Evolutionary conservation across 2,329 filamentous ascomycete species (phyloP), one percentile per base, ranked within the genome.

Genomic region (Helotiales sp.): DNA sequence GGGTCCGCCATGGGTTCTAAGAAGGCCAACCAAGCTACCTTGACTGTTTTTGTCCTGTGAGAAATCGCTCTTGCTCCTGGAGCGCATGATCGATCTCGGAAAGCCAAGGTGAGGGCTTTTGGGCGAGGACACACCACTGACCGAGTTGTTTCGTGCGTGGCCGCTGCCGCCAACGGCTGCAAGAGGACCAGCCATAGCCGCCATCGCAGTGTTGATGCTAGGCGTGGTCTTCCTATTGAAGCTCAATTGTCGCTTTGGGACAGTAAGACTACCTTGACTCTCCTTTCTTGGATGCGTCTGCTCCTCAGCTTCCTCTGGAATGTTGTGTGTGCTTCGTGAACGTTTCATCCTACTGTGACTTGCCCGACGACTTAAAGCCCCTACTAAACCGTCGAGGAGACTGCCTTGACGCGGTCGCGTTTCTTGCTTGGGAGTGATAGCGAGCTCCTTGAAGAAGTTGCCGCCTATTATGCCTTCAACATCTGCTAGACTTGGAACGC

Each of bases 401-500:
- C 79, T 85, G 46, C 80, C 78, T 60, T 79, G 77, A 19, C 81
- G 79, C 13, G 75, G 68, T 53, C 73, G 71, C 42, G 60, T 65
- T 61, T 69, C 62, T 48, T 70, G 67, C 38, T 75, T 74, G 19
- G 76, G 75, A 66, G 76, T 79, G 62, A 87, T 76, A 7, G 80
- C 83, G 42, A 83, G 74, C 69, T 83, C 85, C 67, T 87, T 89
- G 38, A 89, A 71, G 36, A 90, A 78, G 57, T 80, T 85, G 24
- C 85, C 84, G 54, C 81, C 81, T 8, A 77, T 78, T 42, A 87
- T 74, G 17, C 80, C 83, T 34, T 87, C 85, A 27, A 85, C 73
- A 56, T 89, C 86, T 5, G 25, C 76, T 62, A 55, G 66, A 63
- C 81, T 85, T 1, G 86, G 84, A 49, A 88, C 76, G 69, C 87